phyloP scores from a whole-genome alignment of 148 eudicot genomes.

The Cornus kousa region DNA sequence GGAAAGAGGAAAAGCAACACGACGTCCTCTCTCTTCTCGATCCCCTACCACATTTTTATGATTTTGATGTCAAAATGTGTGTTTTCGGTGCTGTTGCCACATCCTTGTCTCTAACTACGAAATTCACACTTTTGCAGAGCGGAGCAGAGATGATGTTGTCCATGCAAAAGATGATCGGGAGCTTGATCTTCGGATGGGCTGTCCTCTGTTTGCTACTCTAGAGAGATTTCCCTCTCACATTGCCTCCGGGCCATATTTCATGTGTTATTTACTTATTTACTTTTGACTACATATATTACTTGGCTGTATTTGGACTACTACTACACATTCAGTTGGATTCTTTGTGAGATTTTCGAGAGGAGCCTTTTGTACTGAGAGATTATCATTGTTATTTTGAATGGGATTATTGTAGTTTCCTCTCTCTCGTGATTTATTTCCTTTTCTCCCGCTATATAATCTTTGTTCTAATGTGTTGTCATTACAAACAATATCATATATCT shows the following conservation, averaged over 20 bases:
- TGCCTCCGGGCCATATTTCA: background rate
- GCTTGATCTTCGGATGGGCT: slow-evolving; percentile 36
- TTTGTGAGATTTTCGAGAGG: slow-evolving; percentile 27
- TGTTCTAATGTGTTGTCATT: too few relatives aligned
- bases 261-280: background rate
- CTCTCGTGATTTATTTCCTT: background rate
- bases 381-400: slow-evolving; percentile 15
- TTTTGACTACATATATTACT: slow-evolving; percentile 8
- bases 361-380: slow-evolving; percentile 1
- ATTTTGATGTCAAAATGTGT: too few relatives aligned
- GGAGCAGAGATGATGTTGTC: slow-evolving; percentile 30
- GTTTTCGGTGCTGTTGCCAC: too few relatives aligned
- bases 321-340: slow-evolving; percentile 35
- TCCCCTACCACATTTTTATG: too few relatives aligned
- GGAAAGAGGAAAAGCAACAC: too few relatives aligned
- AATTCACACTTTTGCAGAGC: slow-evolving; percentile 26
- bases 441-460: too few relatives aligned
- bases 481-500: too few relatives aligned
- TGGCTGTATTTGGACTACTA: slow-evolving; percentile 18
- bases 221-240: background rate
- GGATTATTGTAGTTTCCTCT: slow-evolving; percentile 7
- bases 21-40: too few relatives aligned
- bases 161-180: slow-evolving; percentile 24
- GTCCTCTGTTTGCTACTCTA: slow-evolving; percentile 25
- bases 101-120: background rate